Evolutionary conservation across 768 basidiomycete genomes (phyloP), one percentile per base, ranked within the genome.

Genomic region (Fomitopsis serialis): DNA sequence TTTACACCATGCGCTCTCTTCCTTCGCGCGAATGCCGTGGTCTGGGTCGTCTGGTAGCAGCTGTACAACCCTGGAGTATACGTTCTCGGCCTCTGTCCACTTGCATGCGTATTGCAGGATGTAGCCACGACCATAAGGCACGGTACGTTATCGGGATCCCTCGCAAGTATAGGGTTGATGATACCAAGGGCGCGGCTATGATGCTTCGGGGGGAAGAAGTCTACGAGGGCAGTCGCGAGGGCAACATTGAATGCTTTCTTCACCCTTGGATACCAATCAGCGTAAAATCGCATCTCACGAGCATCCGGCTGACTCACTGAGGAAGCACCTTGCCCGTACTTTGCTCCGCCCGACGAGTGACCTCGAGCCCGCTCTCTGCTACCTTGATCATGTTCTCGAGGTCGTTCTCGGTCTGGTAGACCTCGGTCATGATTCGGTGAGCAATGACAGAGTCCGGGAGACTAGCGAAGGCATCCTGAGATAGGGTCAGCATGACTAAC

Each of bases 161-260:
- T 69, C 2, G 71, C 60, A 0, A 98, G 78, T 15, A 96, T 76
- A 3, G 85, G 81, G 29, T 89, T 81, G 21, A 98, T 74, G 10
- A 97, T 76, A 17, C 77, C 72, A 23, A 86, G 71, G 1, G 97
- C 96, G 48, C 86, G 82, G 11, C 72, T 60, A 64, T 98, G 96
- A 60, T 98, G 87, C 61, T 94, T 94, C 0, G 96, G 96, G 25
- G 95, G 84, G 66, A 82, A 91, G 46, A 89, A 75, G 62, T 97
- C 87, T 3, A 92, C 88, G 15, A 97, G 76, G 4, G 90, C 82
- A 0, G 82, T 85, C 2, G 84, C 87, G 12, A 96, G 76, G 4
- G 76, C 74, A 11, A 84, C 76, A 54, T 92, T 84, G 63, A 97
- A 81, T 2, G 82, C 82, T 45, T 80, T 78, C 44, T 75, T 75